Evolutionary conservation across 768 basidiomycete genomes (phyloP), one percentile per base, ranked within the genome.

Genomic region (Mrakia gelida): DNA sequence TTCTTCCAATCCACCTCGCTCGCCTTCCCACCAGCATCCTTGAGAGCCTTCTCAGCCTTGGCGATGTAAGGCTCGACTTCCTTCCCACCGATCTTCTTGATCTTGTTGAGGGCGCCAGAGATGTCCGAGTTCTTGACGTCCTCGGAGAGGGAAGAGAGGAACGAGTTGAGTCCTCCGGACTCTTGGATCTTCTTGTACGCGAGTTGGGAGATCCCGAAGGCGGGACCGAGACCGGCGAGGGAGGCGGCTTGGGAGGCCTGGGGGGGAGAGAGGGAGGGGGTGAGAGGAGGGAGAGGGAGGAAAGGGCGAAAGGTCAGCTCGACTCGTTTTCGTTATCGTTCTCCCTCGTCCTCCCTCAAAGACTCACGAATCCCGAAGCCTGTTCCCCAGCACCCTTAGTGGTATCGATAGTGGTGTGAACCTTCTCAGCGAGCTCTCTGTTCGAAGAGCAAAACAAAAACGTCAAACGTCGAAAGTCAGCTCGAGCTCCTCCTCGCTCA

Each of bases 21-120:
- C 28, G 82, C 80, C 72, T 84, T 82, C 16, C 83, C 83, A 34
- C 80, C 79, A 34, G 83, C 83, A 38, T 83, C 81, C 80, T 83
- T 81, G 41, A 84, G 76, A 49, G 80, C 81, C 71, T 80, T 79
- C 80, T 84, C 82, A 43, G 83, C 82, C 73, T 81, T 82, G 38
- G 82, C 82, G 41, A 83, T 79, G 52, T 83, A 79, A 18, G 82
- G 78, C 79, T 82, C 82, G 30, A 82, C 81, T 28, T 84, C 83
- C 61, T 84, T 82, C 15, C 81, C 82, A 10, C 83, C 83, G 72
- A 77, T 76, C 54, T 82, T 81, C 81, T 84, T 84, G 68, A 84
- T 78, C 75, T 84, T 80, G 61, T 80, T 80, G 28, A 84, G 73
- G 0, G 81, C 82, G n/a, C 80, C 81, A 52, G 81, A 70, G 28